Base-by-base conservation (phyloP, 305 asterid species). In the Rubia tinctorum region DNA sequence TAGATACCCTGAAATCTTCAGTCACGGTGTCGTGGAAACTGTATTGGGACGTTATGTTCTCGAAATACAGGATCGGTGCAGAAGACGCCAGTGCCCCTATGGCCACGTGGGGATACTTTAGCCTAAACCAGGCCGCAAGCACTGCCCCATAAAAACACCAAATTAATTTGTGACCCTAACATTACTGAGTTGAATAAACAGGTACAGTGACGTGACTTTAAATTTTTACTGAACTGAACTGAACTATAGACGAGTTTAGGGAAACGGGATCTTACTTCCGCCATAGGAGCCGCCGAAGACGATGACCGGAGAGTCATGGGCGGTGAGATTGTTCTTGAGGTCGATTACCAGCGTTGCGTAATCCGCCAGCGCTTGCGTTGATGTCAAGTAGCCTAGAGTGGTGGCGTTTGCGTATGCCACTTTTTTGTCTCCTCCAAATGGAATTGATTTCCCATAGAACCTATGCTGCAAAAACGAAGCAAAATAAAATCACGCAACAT, bases 121-220 rank as follows among this genome's bases (percentile, higher is more conserved):
- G 76, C 82, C 98, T 89, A 68, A 93, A 93, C 98, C 98, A 93
- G 43, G 98, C 96, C 66, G 98, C 95, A 82, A 93, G 68, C 98
- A 93, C 98, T 93, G 86, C 7, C 74, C 68, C 63, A 25, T 5
- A 18, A n/a, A 58, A n/a, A n/a, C 2, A 61, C 10, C 4, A 79
- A 45, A 10, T 2, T 45, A 45, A 45, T 45, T 30, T 30, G 34
- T 30, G 34, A 30, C 34, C 34, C 34, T 30, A 30, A 30, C 34
- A 30, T 1, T 30, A 30, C 1, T 1, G 34, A 30, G 34, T 30
- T 30, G 34, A 30, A 30, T 30, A 30, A 30, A 30, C 34, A 30
- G 34, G 34, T 30, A n/a, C n/a, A n/a, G n/a, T n/a, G n/a, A n/a
- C n/a, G n/a, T n/a, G n/a, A n/a, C n/a, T n/a, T n/a, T n/a, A n/a